These are phyloP conservation scores for Pelagomonas calceolata DNA, from an alignment of 108 stramenopile genomes.

Conservation along the genomic window DNA sequence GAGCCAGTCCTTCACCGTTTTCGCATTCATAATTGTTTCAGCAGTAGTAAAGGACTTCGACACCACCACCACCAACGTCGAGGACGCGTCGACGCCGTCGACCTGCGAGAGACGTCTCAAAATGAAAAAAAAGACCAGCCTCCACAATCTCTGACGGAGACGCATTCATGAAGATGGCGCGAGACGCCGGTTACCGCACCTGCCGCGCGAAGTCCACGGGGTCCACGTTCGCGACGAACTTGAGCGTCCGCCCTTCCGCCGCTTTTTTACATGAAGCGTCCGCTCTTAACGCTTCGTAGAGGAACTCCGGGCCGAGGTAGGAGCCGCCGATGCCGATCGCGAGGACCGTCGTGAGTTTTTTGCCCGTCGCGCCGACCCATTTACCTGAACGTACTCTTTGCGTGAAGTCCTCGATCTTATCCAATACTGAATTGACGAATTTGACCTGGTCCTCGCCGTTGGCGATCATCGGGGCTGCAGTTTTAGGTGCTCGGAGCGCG, in stretches of 20 bases:
- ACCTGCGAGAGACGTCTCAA: too few relatives aligned
- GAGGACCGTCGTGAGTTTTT: constrained; percentile 62
- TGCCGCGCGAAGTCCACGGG: constrained; percentile 84
- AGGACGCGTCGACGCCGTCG: constrained; percentile 63
- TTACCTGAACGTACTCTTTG: constrained; percentile 57
- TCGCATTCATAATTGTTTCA: constrained; percentile 97
- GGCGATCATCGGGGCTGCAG: constrained; percentile 60
- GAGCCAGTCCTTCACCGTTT: constrained; percentile 81
- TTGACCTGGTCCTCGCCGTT: constrained; percentile 57
- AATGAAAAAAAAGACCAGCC: too few relatives aligned
- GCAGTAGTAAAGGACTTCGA: constrained; percentile 96
- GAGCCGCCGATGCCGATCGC: constrained; percentile 79
- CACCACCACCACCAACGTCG: constrained; percentile 77
- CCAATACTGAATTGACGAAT: constrained; percentile 59
- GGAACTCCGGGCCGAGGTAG: constrained; percentile 85
- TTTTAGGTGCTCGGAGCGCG: constrained; percentile 53
- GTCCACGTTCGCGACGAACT: constrained; percentile 92
- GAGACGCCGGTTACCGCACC: too few relatives aligned
- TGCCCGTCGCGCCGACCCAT: constrained; percentile 68
- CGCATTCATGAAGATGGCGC: too few relatives aligned
- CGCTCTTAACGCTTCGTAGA: constrained; percentile 73
- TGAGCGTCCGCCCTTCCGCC: constrained; percentile 52
- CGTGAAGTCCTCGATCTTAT: constrained; percentile 56
- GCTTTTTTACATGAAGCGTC: constrained; percentile 42
- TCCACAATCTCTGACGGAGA: too few relatives aligned